These are phyloP conservation scores for Penicillium flavigenum DNA, from an alignment of 495 filamentous ascomycete genomes.

Conservation along the genomic window DNA sequence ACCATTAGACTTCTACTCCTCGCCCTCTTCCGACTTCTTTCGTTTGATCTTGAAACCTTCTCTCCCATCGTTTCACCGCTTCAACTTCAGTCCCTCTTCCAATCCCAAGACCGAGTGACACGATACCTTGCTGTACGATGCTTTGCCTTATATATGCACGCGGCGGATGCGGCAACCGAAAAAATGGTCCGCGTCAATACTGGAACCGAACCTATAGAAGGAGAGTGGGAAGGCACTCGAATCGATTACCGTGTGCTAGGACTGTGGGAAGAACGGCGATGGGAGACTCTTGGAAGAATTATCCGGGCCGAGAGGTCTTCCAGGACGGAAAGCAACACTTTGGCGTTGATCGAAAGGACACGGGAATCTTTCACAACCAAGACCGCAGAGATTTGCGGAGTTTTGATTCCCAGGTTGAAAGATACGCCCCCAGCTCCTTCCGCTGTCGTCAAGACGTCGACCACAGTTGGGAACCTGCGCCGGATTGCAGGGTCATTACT, in stretches of 20 bases:
- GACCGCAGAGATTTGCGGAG: conserved; percentile 56
- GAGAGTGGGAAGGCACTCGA: conserved; percentile 68
- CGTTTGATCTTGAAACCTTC: conserved; percentile 67
- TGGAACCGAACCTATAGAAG: conserved; percentile 58
- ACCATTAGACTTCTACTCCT: conserved; percentile 54
- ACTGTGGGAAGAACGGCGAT: conserved; percentile 70
- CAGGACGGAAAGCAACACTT: conserved; percentile 25
- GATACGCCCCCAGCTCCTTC: conserved; percentile 45
- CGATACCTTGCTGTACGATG: conserved; percentile 80
- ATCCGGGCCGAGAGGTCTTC: conserved; percentile 22
- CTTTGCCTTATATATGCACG: conserved; percentile 73
- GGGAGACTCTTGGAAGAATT: conserved; percentile 33
- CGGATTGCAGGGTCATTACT: conserved; percentile 65
- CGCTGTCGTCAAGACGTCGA: conserved; percentile 68
- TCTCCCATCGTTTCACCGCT: conserved; percentile 59
- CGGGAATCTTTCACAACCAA: conserved; percentile 47
- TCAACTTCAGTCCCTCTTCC: conserved; percentile 65
- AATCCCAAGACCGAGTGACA: conserved; percentile 57
- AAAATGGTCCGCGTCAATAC: conserved; percentile 65
- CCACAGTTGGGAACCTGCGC: conserved; percentile 67
- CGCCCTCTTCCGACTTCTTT: conserved; percentile 72
- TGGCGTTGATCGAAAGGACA: conserved; percentile 35
- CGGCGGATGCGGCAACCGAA: conserved; percentile 75
- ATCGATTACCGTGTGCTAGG: conserved; percentile 85
- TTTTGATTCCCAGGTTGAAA: conserved; percentile 65